These are phyloP conservation scores for Elaeis oleifera DNA, from an alignment of 202 grass and related monocot genomes.

Conservation along the genomic window DNA sequence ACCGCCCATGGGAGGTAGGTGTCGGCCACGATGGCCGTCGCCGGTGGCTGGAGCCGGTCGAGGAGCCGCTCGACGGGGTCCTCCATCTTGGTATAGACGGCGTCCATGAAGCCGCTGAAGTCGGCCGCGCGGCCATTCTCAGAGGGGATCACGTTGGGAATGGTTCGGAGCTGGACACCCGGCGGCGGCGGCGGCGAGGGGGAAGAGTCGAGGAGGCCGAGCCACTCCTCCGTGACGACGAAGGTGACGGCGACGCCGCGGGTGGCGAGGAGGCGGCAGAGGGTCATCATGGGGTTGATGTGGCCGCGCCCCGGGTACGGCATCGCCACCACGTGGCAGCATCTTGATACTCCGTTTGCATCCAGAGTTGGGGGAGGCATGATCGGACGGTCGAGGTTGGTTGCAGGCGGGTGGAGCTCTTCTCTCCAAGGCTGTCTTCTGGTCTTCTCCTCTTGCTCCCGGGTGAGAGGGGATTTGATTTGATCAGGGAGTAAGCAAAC, in stretches of 20 bases:
- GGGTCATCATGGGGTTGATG: conserved; percentile 72
- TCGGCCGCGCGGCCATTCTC: conserved; percentile 56
- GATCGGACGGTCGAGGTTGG: too few species aligned
- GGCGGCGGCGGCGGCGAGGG: conserved; percentile 1
- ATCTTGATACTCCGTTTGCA: too few species aligned
- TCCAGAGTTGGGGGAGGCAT: too few species aligned
- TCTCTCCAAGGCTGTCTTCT: too few species aligned
- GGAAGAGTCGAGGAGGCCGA: conserved; percentile 34
- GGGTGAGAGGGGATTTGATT: too few species aligned
- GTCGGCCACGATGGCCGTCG: conserved; percentile 46
- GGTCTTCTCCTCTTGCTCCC: too few species aligned
- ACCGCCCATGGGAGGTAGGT: conserved; percentile 53
- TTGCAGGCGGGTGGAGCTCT: too few species aligned
- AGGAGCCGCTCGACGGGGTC: conserved; percentile 57
- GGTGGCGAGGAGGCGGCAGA: conserved; percentile 44
- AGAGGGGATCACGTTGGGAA: conserved; percentile 72
- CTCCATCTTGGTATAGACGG: conserved; percentile 57
- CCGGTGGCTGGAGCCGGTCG: conserved; percentile 23
- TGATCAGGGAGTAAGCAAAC: too few species aligned
- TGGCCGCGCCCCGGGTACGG: conserved; percentile 69
- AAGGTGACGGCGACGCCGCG: conserved; percentile 45
- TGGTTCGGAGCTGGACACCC: conserved; percentile 40
- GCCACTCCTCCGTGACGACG: conserved; percentile 79
- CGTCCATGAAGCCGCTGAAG: conserved; percentile 49
- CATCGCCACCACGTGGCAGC: conserved; percentile 53